These are phyloP conservation scores for Thecaphora thlaspeos DNA, from an alignment of 1,284 basidiomycete genomes.

Conservation along the genomic window DNA sequence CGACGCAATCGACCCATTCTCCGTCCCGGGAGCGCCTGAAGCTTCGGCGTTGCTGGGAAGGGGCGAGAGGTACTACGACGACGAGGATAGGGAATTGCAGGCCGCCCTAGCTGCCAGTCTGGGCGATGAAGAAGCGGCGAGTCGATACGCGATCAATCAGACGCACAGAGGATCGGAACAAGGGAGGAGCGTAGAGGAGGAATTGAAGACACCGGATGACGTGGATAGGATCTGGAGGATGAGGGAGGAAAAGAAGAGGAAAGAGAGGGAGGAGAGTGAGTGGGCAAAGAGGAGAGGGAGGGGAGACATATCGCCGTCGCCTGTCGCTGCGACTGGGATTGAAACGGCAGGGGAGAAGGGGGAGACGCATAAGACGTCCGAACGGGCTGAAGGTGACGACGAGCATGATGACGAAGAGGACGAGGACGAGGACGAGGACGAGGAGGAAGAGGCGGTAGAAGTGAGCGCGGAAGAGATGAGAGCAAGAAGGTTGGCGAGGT, in stretches of 20 bases:
- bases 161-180: background rate
- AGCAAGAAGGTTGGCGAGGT: slow-evolving; percentile 30
- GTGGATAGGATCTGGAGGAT: slow-evolving; percentile 39
- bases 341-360: slow-evolving; percentile 1
- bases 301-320: slow-evolving; percentile 16
- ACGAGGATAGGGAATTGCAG: slow-evolving; percentile 50
- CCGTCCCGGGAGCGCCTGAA: slow-evolving; percentile 27
- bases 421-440: slow-evolving; percentile 38
- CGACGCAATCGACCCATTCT: slow-evolving; percentile 31
- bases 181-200: slow-evolving; percentile 9
- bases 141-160: slow-evolving; percentile 11
- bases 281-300: slow-evolving; percentile 8
- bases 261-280: slow-evolving; percentile 19
- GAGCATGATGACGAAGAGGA: background rate
- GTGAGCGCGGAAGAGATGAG: slow-evolving; percentile 48
- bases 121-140: slow-evolving; percentile 30
- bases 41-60: slow-evolving; percentile 31
- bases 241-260: slow-evolving; percentile 34
- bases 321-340: background rate
- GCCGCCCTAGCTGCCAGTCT: slow-evolving; percentile 46
- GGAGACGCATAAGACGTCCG: too few species aligned
- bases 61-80: slow-evolving; percentile 42
- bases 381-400: too few species aligned
- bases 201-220: slow-evolving; percentile 30
- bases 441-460: slow-evolving; percentile 31